These are phyloP conservation scores for Nakaseomyces kungkrabaensis DNA, from an alignment of 1,139 yeast species.

Conservation along the genomic window DNA sequence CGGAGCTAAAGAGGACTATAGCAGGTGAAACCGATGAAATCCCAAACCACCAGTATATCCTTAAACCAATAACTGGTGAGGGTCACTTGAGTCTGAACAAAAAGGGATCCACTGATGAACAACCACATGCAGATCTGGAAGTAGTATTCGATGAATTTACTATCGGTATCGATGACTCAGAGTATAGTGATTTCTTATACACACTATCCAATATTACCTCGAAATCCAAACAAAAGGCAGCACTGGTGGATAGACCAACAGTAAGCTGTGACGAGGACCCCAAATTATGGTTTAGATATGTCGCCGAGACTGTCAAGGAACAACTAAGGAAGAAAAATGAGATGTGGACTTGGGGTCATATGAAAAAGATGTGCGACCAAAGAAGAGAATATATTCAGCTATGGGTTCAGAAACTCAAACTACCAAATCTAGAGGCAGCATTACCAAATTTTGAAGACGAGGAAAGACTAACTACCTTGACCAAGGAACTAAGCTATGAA, in stretches of 20 bases:
- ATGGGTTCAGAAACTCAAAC: slow-evolving; percentile 49
- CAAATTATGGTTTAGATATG: slow-evolving; percentile 69
- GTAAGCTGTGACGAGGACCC: slow-evolving; percentile 58
- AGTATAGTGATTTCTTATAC: slow-evolving; percentile 73
- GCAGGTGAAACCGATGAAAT: slow-evolving; percentile 28
- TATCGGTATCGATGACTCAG: slow-evolving; percentile 71
- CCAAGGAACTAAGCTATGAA: slow-evolving; percentile 54
- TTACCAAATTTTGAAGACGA: slow-evolving; percentile 30
- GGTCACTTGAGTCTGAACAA: slow-evolving; percentile 81
- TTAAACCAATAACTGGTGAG: slow-evolving; percentile 81
- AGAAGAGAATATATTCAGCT: slow-evolving; percentile 57
- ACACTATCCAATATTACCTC: slow-evolving; percentile 79
- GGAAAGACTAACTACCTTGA: slow-evolving; percentile 41
- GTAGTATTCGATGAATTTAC: slow-evolving; percentile 82
- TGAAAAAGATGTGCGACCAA: slow-evolving; percentile 61
- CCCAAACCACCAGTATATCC: slow-evolving; percentile 48
- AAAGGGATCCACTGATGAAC: slow-evolving; percentile 53
- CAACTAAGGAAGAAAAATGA: slow-evolving; percentile 76
- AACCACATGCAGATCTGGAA: slow-evolving; percentile 70
- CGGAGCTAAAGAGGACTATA: slow-evolving; percentile 30
- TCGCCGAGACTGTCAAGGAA: slow-evolving; percentile 58
- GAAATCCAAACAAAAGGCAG: slow-evolving; percentile 53
- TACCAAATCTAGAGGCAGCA: slow-evolving; percentile 24
- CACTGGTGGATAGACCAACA: slow-evolving; percentile 45
- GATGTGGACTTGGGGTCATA: slow-evolving; percentile 84